These are phyloP conservation scores for Papilionanthe hybrid DNA, from an alignment of 116 monocot species.

Conservation along the genomic window DNA sequence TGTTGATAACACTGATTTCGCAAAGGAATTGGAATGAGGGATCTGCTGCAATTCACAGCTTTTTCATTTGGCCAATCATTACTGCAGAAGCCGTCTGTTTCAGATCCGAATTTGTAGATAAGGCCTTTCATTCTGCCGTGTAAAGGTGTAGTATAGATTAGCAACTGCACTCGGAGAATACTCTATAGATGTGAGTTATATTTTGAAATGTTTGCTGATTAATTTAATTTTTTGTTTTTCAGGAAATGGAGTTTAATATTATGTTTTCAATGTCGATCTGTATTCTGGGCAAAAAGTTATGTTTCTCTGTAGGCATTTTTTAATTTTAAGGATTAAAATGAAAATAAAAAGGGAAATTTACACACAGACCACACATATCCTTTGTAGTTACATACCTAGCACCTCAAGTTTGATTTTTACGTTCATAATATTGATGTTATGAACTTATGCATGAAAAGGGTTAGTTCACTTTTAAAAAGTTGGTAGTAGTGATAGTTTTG, in stretches of 20 bases:
- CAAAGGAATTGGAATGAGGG: conserved; percentile 57
- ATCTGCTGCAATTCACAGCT: no score
- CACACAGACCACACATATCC: no score
- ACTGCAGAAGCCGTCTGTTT: not conserved
- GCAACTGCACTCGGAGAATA: not conserved
- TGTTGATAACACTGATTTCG: conserved; percentile 76
- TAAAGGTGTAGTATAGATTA: not conserved
- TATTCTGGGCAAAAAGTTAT: no score
- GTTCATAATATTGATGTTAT: no score
- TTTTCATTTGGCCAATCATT: not conserved
- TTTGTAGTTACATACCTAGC: no score
- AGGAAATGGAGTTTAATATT: not conserved
- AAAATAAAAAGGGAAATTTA: no score
- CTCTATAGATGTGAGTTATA: not conserved
- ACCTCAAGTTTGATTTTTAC: no score
- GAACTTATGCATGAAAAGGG: no score
- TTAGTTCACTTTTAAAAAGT: no score
- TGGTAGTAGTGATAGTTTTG: no score
- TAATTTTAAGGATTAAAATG: no score
- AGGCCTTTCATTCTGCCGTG: not conserved
- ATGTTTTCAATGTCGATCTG: not conserved
- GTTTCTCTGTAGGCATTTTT: no score
- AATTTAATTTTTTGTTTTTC: not conserved
- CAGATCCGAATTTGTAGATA: conserved; percentile 2
- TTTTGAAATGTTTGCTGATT: not conserved